Evolutionary conservation across 148 eudicot genomes (phyloP).

Genomic region (Vaccinium macrocarpon): DNA sequence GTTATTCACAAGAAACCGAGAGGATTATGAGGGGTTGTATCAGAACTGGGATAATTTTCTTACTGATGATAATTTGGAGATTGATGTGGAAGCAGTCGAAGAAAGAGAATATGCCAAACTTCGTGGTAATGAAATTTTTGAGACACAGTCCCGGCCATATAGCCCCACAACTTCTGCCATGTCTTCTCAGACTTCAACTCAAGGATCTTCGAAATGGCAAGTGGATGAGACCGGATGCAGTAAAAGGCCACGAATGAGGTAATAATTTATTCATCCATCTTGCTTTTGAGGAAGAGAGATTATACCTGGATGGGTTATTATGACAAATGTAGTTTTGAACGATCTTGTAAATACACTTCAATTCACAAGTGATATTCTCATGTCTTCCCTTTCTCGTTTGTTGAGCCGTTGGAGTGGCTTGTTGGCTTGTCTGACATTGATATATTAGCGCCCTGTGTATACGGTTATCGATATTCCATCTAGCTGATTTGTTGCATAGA

Average conservation of each 20-base stretch:
- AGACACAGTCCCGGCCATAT: neutral
- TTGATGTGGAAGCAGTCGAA: conserved; percentile 6
- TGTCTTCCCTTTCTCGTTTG: too few species aligned
- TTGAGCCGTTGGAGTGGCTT: too few species aligned
- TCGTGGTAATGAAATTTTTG: neutral
- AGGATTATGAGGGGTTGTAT: conserved; percentile 7
- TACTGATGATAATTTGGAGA: conserved; percentile 14
- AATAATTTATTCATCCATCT: neutral
- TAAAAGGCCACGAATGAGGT: neutral
- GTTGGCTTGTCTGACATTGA: too few species aligned
- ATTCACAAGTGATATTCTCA: too few species aligned
- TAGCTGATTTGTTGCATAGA: too few species aligned
- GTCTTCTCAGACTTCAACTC: neutral
- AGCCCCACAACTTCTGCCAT: neutral
- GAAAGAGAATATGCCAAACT: conserved; percentile 4
- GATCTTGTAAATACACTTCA: too few species aligned
- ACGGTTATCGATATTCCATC: too few species aligned
- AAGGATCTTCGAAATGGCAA: neutral
- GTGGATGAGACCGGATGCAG: neutral
- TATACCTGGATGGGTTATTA: neutral
- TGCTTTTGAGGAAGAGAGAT: neutral
- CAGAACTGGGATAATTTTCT: conserved; percentile 13
- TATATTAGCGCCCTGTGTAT: too few species aligned
- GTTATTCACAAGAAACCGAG: conserved; percentile 12
- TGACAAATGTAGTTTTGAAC: neutral